Base-by-base conservation (phyloP, 169 alveolate species). In the Plasmodium inui region DNA sequence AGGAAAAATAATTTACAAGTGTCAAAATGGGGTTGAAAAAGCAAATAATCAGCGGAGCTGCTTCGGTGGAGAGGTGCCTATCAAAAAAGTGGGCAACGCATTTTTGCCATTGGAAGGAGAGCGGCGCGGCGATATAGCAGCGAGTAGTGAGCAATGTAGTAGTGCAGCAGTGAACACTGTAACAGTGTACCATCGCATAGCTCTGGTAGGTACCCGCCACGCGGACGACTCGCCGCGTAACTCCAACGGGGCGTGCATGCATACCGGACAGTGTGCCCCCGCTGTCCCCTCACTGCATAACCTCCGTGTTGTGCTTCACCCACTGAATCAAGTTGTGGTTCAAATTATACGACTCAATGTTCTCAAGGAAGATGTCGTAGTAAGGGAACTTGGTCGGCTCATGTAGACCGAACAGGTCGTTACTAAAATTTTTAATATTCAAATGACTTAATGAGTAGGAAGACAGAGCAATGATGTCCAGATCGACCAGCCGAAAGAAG, bases 271-370 rank as follows among this genome's bases (percentile, higher is more conserved):
- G 55, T 44, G n/a, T 12, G 17, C 19, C 19, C 57, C 57, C 57
- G 6, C 57, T 9, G 53, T 46, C 19, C 32, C 44, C 17, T 53
- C 80, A 86, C 70, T 86, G 93, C 93, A 86, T 86, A 37, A 86
- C 93, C 46, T 86, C 93, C 2, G 93, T 86, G 37, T 74, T 86
- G 73, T 86, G 93, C 82, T 86, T 86, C 4, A 86, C 93, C 93
- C 93, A 86, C 44, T 86, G 93, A 53, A 86, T 86, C 71, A 86
- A 53, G 22, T 86, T 86, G 50, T 86, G 93, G 67, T 86, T 86
- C 5, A 86, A 55, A 46, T 86, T 86, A 44, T 86, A 86, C 5
- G 93, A 50, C 41, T 86, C 93, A 5, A 86, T 74, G 70, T 86
- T 86, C 61, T 86, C 93, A 22, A 86, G 67, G 67, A 86, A 86